Conservation (phyloP, 805 yeast genomes). For the Yamadazyma philogaea region DNA sequence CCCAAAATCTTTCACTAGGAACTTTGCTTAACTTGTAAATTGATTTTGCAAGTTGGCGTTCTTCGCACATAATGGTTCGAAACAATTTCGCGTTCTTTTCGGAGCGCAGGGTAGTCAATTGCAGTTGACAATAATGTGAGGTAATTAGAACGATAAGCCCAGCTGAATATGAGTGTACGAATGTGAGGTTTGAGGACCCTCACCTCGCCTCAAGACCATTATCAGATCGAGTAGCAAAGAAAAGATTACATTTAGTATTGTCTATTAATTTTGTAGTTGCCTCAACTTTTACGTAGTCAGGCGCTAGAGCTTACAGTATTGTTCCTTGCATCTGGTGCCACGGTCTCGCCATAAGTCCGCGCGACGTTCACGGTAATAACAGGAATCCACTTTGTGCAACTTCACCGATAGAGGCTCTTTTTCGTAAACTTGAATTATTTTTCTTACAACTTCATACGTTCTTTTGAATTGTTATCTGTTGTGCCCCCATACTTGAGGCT, state of each 20-base stretch:
- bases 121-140: background rate
- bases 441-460: constrained; percentile 2
- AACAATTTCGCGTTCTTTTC: constrained; percentile 8
- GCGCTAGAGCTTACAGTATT: no score
- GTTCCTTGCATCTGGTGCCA: constrained; percentile 1
- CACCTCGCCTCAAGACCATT: no score
- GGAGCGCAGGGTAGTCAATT: constrained; percentile 5
- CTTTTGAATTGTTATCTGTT: constrained; percentile 8
- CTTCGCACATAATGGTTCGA: constrained; percentile 6
- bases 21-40: background rate
- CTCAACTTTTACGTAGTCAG: no score
- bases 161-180: background rate
- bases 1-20: background rate
- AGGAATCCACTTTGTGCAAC: background rate
- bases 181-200: no score
- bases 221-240: no score
- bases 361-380: background rate
- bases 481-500: background rate
- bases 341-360: background rate
- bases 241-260: no score
- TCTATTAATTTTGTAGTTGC: no score
- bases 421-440: constrained; percentile 1
- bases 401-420: constrained; percentile 6
- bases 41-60: constrained; percentile 1
- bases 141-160: background rate